These are phyloP conservation scores for Scytalidium sp. DNA, from an alignment of 2,329 filamentous ascomycete genomes.

Conservation along the genomic window DNA sequence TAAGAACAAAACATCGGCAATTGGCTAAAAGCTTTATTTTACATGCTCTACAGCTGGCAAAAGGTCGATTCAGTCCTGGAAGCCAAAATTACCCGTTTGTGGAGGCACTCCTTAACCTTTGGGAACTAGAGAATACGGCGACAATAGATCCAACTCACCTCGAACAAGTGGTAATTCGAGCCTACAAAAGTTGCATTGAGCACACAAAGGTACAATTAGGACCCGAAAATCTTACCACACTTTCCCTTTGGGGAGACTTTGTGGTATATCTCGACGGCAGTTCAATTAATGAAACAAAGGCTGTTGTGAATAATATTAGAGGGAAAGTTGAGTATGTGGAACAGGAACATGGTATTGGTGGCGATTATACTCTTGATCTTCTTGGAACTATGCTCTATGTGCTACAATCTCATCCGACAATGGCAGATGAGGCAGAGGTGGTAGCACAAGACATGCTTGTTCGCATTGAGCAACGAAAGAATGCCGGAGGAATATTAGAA, in stretches of 20 bases:
- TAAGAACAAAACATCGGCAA: neutral
- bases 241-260: constrained; percentile 4
- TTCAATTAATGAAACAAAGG: neutral
- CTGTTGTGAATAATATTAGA: neutral
- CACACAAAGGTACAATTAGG: neutral
- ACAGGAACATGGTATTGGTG: neutral
- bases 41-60: neutral
- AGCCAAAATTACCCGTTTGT: too few relatives aligned
- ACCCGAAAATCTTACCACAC: constrained; percentile 2
- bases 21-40: neutral
- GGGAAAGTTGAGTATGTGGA: neutral
- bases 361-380: constrained; percentile 4
- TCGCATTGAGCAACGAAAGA: neutral
- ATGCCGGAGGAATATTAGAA: constrained; percentile 1
- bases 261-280: constrained; percentile 6
- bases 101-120: too few relatives aligned
- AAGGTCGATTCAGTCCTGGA: too few relatives aligned
- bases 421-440: constrained; percentile 5
- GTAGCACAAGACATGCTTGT: neutral
- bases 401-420: constrained; percentile 1
- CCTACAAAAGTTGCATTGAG: constrained; percentile 4
- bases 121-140: neutral
- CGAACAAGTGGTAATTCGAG: constrained; percentile 1
- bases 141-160: neutral
- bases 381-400: constrained; percentile 5